Base-by-base conservation (phyloP, 805 yeast genomes). In the Yamadazyma tumulicola region DNA sequence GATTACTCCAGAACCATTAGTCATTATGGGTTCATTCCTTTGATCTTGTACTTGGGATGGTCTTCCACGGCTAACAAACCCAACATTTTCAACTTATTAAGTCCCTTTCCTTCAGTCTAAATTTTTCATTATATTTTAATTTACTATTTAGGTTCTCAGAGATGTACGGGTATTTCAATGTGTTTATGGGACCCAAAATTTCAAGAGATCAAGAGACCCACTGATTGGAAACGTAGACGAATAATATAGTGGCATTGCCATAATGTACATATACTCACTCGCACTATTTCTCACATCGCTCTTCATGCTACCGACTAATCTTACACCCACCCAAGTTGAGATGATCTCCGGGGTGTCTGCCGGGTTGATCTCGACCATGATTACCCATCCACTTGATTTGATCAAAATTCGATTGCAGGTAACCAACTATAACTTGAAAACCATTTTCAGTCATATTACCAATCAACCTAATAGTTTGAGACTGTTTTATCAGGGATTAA, bases 21-120 rank as follows among this genome's bases (percentile, higher is more conserved):
- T 39, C 98, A 94, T 66, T 93, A 88, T 64, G 97, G 97, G 30
- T 93, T 95, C 86, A 81, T 93, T 52, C 98, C 98, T 38, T 84
- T 93, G 57, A 81, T 93, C 47, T 71, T 93, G 56, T 93, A 93
- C 72, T 69, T 93, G 51, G 98, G 72, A 14, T 67, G 69, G 70
- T 57, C 67, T 31, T 78, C 85, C 49, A 80, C 91, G 45, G 72
- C 87, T 37, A 83, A 82, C 62, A 85, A 83, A 65, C 97, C 97
- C 45, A 79, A 79, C 46, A 69, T 91, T 55, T 72, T 91, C 61
- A 73, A 71, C 54, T 72, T 85, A 51, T 71, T 85, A 50, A 81
- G 89, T 45, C 94, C 95, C 32, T 72, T 85, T 51, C 93, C 94
- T 47, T 74, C 85, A 45, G 83, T 77, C 52, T 84, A 68, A 66